phyloP scores from a whole-genome alignment of 192 early-diverging fungal genomes.

The Jimgerdemannia lactiflua region DNA sequence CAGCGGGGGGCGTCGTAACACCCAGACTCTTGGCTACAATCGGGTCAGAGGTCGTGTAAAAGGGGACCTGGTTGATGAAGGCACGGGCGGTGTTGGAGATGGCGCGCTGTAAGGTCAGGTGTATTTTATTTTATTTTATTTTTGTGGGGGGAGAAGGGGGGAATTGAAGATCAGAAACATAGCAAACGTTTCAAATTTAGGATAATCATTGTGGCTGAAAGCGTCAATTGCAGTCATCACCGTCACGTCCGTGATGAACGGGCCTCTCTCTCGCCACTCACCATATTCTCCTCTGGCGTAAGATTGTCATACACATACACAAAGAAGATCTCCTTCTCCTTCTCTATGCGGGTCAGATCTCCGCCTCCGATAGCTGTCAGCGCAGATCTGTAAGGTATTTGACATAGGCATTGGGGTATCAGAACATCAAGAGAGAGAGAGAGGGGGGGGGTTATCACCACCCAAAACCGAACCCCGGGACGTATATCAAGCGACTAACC shows the following conservation, averaged over 20 bases:
- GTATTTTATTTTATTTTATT: no score
- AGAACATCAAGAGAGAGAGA: no score
- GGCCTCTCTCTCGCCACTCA: neutral
- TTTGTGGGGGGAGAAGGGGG: no score
- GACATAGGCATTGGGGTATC: neutral
- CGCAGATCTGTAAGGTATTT: neutral
- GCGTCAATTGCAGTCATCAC: no score
- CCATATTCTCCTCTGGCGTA: constrained; percentile 31
- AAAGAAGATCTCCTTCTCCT: constrained; percentile 40
- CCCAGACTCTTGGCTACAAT: neutral
- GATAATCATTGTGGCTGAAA: neutral
- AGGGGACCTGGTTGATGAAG: neutral
- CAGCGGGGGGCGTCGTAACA: neutral
- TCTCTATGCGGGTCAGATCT: constrained; percentile 33
- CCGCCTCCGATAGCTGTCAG: constrained; percentile 20
- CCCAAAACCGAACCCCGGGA: no score
- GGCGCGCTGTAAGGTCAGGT: neutral
- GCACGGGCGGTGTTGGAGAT: neutral
- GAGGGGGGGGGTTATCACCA: no score
- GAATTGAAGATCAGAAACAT: neutral
- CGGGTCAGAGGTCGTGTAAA: neutral
- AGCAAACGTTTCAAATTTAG: neutral
- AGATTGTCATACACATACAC: constrained; percentile 50
- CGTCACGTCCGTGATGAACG: no score
- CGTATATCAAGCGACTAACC: no score